Evolutionary conservation across 2,329 filamentous ascomycete genomes (phyloP).

Genomic region (Fusarium mangiferae): DNA sequence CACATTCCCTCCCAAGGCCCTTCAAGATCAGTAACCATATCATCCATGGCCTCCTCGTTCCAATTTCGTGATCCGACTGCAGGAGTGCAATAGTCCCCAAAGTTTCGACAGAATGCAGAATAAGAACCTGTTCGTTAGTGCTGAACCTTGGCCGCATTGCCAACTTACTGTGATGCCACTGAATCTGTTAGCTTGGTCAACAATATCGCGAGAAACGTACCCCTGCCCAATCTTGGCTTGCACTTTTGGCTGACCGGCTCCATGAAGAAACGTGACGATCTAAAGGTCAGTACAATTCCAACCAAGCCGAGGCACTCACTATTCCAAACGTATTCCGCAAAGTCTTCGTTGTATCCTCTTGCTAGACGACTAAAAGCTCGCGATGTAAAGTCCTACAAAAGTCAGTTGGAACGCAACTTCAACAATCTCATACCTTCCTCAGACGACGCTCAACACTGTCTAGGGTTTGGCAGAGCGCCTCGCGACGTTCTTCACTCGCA

Average conservation of each 20-base stretch:
- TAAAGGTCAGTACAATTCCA: fast-evolving
- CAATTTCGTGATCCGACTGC: slow-evolving; percentile 49
- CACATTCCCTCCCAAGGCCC: slow-evolving; percentile 47
- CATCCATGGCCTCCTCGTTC: slow-evolving; percentile 56
- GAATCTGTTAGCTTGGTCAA: slow-evolving; percentile 3
- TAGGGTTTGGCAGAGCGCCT: slow-evolving; percentile 47
- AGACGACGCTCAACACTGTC: slow-evolving; percentile 47
- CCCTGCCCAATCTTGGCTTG: slow-evolving; percentile 46
- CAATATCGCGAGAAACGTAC: slow-evolving; percentile 45
- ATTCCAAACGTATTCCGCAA: slow-evolving; percentile 9
- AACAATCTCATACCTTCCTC: slow-evolving; percentile 41
- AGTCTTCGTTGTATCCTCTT: slow-evolving; percentile 12
- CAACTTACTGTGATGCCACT: slow-evolving; percentile 45
- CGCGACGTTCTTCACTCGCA: slow-evolving; percentile 50
- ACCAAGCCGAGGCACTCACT: not conserved
- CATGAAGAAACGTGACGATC: slow-evolving; percentile 6
- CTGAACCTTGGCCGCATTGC: not conserved
- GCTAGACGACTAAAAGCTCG: slow-evolving; percentile 9
- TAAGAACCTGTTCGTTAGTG: slow-evolving; percentile 46
- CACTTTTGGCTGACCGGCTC: slow-evolving; percentile 39
- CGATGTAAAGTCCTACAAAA: slow-evolving; percentile 41
- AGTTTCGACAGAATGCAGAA: slow-evolving; percentile 55
- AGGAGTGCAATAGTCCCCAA: slow-evolving; percentile 50
- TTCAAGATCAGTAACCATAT: slow-evolving; percentile 50
- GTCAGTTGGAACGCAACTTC: not conserved